These are phyloP conservation scores for Ophiostoma tasmaniense DNA, from an alignment of 2,329 filamentous ascomycete genomes.

Conservation along the genomic window DNA sequence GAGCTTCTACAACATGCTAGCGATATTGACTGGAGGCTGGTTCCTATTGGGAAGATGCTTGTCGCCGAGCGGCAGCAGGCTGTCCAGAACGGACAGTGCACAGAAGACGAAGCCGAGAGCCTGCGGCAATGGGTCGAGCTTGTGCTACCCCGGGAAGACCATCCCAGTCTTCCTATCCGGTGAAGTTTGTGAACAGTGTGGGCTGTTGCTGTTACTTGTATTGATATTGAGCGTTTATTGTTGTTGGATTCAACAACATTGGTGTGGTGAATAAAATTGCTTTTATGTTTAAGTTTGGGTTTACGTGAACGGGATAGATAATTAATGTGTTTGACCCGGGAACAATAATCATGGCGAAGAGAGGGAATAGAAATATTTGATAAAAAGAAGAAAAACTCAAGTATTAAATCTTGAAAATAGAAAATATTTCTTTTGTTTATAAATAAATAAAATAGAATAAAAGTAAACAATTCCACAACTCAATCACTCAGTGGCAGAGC, in stretches of 20 bases:
- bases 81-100: neutral
- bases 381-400: too few species aligned
- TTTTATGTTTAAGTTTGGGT: too few species aligned
- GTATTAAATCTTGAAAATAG: too few species aligned
- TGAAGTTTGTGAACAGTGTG: neutral
- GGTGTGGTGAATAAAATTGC: too few species aligned
- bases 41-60: neutral
- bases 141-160: neutral
- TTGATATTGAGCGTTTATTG: neutral
- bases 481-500: neutral
- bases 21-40: neutral
- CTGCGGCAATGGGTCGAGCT: neutral
- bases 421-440: too few species aligned
- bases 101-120: neutral
- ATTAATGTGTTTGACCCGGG: too few species aligned
- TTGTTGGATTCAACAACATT: neutral
- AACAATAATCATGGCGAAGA: neutral
- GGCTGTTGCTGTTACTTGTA: too few species aligned
- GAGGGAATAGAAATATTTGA: neutral
- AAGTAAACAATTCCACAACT: too few species aligned
- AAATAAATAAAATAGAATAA: too few species aligned
- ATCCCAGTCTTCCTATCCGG: neutral
- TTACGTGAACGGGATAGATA: too few species aligned
- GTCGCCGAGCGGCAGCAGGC: neutral
- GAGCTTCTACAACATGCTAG: conserved; percentile 35